Evolutionary conservation across 805 yeast genomes (phyloP).

Genomic region (Huiozyma naganishii): DNA sequence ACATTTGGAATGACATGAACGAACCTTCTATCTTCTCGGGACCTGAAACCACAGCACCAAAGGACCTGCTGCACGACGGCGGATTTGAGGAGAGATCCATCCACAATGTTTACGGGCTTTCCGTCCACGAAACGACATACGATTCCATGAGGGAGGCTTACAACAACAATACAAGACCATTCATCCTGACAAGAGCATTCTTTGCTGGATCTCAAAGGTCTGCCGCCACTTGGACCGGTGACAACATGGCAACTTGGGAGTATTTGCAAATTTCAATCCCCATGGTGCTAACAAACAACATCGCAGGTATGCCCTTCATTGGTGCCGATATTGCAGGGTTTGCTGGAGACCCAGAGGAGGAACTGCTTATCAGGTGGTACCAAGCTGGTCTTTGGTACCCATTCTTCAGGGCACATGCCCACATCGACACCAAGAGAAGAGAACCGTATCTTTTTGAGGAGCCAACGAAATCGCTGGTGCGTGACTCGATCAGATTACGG

Average conservation of each 20-base stretch:
- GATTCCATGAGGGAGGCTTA: slow-evolving; percentile 49
- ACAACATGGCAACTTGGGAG: slow-evolving; percentile 89
- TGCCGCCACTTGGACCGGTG: slow-evolving; percentile 97
- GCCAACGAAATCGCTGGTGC: slow-evolving; percentile 53
- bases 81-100: slow-evolving; percentile 84
- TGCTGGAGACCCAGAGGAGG: slow-evolving; percentile 78
- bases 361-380: slow-evolving; percentile 83
- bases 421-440: slow-evolving; percentile 81
- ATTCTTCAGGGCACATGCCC: slow-evolving; percentile 94
- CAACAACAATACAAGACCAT: slow-evolving; percentile 53
- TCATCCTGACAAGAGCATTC: slow-evolving; percentile 75
- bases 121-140: slow-evolving; percentile 72
- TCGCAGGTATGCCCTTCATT: slow-evolving; percentile 80
- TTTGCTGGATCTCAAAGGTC: slow-evolving; percentile 87
- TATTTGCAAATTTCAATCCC: slow-evolving; percentile 72
- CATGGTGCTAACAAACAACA: slow-evolving; percentile 71
- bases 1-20: slow-evolving; percentile 96
- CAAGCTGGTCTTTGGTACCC: slow-evolving; percentile 96
- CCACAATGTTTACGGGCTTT: slow-evolving; percentile 76
- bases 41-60: slow-evolving; percentile 86
- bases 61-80: slow-evolving; percentile 68
- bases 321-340: slow-evolving; percentile 99
- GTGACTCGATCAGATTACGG: slow-evolving; percentile 62
- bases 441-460: slow-evolving; percentile 87
- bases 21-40: slow-evolving; percentile 95